A percentile compares a stretch with the other conserved stretches of the same genome.
Conservation (phyloP, 306 rosid genomes). For the Begonia masoniana region DNA sequence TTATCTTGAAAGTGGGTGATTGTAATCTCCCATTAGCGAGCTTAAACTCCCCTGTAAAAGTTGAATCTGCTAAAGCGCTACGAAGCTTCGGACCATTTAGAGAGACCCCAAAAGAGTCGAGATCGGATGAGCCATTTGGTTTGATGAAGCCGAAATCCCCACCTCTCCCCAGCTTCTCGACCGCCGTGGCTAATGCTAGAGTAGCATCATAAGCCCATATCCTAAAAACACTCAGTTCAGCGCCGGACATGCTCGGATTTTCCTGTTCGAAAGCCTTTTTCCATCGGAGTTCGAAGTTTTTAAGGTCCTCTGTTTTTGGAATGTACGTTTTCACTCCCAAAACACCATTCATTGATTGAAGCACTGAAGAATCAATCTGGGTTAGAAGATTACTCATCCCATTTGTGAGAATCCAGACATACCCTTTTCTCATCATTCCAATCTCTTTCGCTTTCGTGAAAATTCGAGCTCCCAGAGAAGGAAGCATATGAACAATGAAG, state of each 20-base stretch:
- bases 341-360: slow-evolving; percentile 11
- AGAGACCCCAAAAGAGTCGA: slow-evolving; percentile 9
- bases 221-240: slow-evolving; percentile 8
- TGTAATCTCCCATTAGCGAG: slow-evolving; percentile 8
- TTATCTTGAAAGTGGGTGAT: slow-evolving; percentile 7
- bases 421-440: slow-evolving; percentile 11
- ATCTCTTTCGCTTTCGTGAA: slow-evolving; percentile 11
- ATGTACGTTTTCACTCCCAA: slow-evolving; percentile 10
- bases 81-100: slow-evolving; percentile 10
- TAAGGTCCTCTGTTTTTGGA: slow-evolving; percentile 7
- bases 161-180: slow-evolving; percentile 5
- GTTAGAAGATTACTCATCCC: slow-evolving; percentile 7
- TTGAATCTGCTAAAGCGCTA: slow-evolving; percentile 10
- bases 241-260: not conserved
- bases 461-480: slow-evolving; percentile 7
- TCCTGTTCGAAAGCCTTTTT: slow-evolving; percentile 4
- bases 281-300: slow-evolving; percentile 6
- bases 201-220: slow-evolving; percentile 15
- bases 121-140: slow-evolving; percentile 3
- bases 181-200: slow-evolving; percentile 13
- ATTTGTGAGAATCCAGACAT: slow-evolving; percentile 14
- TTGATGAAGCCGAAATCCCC: slow-evolving; percentile 5
- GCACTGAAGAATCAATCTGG: slow-evolving; percentile 6
- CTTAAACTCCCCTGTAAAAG: slow-evolving; percentile 14
- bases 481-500: slow-evolving; percentile 12